A percentile compares a stretch with the other conserved stretches of the same genome.
Conservation (phyloP, 257 asterid species). For the Rhazya stricta region DNA sequence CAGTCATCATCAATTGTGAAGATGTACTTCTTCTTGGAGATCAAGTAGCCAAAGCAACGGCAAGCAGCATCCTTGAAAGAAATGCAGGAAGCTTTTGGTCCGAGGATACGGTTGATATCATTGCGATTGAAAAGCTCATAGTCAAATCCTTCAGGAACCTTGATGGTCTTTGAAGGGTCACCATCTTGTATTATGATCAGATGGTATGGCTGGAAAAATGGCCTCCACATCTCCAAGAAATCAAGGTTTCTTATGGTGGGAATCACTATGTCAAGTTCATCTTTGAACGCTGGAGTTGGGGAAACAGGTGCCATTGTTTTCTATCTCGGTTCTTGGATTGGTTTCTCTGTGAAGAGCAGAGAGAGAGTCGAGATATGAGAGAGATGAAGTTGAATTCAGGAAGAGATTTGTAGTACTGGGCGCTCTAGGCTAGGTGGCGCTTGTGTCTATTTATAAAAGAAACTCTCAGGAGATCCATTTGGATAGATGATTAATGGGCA, state of each 20-base stretch:
- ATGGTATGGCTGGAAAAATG: conserved; percentile 61
- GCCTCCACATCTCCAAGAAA: conserved; percentile 77
- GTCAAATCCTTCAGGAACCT: conserved; percentile 66
- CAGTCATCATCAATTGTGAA: conserved; percentile 80
- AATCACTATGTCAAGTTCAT: conserved; percentile 65
- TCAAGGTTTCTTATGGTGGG: conserved; percentile 73
- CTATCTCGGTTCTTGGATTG: background rate
- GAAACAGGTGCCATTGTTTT: conserved; percentile 38
- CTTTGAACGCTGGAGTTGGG: conserved; percentile 45
- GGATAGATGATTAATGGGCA: no score
- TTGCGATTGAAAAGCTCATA: conserved; percentile 65
- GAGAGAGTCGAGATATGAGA: background rate
- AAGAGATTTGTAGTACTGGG: background rate
- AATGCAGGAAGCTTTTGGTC: conserved; percentile 69
- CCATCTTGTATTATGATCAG: conserved; percentile 73
- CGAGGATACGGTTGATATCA: conserved; percentile 58
- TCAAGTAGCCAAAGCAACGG: conserved; percentile 72
- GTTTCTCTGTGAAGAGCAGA: background rate
- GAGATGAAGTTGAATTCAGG: background rate
- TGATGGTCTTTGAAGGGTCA: conserved; percentile 54
- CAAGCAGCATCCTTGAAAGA: conserved; percentile 81
- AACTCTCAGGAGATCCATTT: background rate
- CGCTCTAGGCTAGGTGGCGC: background rate
- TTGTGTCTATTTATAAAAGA: background rate
- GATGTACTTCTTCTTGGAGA: conserved; percentile 71